Evolutionary conservation across 2,329 filamentous ascomycete genomes (phyloP), one percentile per base, ranked within the genome.

Genomic region (Fusarium cyanostomum): DNA sequence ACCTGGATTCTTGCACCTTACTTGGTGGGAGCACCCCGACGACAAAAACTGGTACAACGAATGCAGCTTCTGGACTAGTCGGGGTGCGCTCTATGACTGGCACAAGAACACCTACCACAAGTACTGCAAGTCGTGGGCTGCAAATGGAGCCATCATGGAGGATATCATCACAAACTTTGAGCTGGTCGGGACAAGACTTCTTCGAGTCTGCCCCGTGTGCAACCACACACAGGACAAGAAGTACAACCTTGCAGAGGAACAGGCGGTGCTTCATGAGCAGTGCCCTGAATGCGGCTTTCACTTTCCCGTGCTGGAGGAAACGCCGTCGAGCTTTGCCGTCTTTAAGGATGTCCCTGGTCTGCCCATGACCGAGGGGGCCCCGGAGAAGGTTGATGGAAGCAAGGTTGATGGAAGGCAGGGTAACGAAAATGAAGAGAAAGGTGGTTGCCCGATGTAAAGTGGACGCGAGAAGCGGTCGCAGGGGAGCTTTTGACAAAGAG

Each of bases 141-240:
- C 41, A 0, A 66, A 66, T 9, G 55, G 58, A 3, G 64, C 54
- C 31, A 68, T 68, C 11, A 64, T 68, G 52, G 64, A 68, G 34
- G 64, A 58, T 7, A 61, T 68, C 4, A 56, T 57, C 5, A 66
- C 58, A n/a, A 68, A 67, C 26, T 68, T 57, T 12, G 58, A 68
- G 49, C 64, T 67, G 7, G 34, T 59, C 6, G 37, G 64, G 3
- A 67, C 53, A 2, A 21, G 61, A 0, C 24, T 67, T 1, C 53
- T 67, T 8, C n/a, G 44, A 2, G 53, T 67, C 1, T 67, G 57
- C 8, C 53, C 64, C 3, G 53, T 67, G 1, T 65, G 64, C 21
- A 59, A 54, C 8, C 33, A 49, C 4, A 61, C 64, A 1, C 44
- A 65, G 24, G 64, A 65, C 21, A 59, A 59, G 24, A 67, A 65